Evolutionary conservation across 2,329 filamentous ascomycete species (phyloP).

Genomic region (Trichoderma polysporum): DNA sequence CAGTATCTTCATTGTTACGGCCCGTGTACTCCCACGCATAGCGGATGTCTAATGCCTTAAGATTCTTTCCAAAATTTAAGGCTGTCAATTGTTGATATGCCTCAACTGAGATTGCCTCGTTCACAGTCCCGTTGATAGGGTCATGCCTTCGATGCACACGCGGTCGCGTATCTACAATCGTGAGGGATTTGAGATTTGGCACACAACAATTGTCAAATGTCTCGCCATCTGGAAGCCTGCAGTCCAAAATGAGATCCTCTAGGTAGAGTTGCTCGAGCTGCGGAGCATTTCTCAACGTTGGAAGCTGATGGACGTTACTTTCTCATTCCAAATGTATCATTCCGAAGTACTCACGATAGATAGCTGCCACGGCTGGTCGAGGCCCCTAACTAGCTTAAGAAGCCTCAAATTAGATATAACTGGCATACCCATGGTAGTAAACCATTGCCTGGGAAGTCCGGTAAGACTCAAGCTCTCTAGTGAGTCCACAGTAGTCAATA

Average conservation of each 20-base stretch:
- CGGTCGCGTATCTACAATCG: background rate
- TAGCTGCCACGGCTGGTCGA: background rate
- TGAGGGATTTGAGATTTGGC: background rate
- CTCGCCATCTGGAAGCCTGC: background rate
- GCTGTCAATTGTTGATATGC: background rate
- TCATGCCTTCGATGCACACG: background rate
- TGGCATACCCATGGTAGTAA: slow-evolving; percentile 17
- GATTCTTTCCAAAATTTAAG: slow-evolving; percentile 22
- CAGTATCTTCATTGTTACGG: background rate
- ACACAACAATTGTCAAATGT: background rate
- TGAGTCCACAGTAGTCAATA: slow-evolving; percentile 26
- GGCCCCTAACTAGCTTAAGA: slow-evolving; percentile 20
- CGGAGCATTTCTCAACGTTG: background rate
- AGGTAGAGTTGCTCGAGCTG: slow-evolving; percentile 4
- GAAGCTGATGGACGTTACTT: background rate
- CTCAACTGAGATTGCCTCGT: background rate
- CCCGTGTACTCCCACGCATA: slow-evolving; percentile 23
- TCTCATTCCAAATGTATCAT: slow-evolving; percentile 33
- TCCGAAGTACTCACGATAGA: slow-evolving; percentile 25
- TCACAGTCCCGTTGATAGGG: too few species aligned
- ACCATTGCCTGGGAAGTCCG: slow-evolving; percentile 27
- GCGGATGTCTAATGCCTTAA: slow-evolving; percentile 36
- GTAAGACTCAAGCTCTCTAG: slow-evolving; percentile 29
- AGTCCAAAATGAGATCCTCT: background rate
- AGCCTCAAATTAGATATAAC: slow-evolving; percentile 32